Evolutionary conservation across 2,329 filamentous ascomycete species (phyloP), one percentile per base, ranked within the genome.

Genomic region (Colletotrichum tropicale): DNA sequence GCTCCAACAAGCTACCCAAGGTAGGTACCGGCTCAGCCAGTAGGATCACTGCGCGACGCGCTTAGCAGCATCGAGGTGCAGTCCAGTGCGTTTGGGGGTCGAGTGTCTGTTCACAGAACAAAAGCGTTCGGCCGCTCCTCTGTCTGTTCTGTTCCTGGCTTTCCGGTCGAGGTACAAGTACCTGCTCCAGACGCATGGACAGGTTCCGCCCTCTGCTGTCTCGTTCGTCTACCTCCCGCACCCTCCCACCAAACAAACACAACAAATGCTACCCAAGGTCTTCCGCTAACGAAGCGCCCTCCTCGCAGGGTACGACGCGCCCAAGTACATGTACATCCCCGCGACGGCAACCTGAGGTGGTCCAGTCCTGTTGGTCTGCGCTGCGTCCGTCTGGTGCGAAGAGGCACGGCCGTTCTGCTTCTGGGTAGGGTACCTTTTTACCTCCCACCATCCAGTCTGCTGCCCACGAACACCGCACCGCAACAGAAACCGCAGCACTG

Each of bases 41-140:
- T 84, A 81, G 76, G 79, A 84, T 81, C 79, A 80, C 79, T 77
- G 80, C 78, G 79, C 78, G 80, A 83, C 81, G 81, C 83, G 83
- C 83, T 84, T 83, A 81, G 70, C 62, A 72, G 58, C 64, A 73
- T 64, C 73, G 36, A 65, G 71, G 64, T 76, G 74, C 70, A 73
- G 70, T 73, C 56, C 73, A 65, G 73, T 73, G 73, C 70, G 70
- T 65, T 60, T 58, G 64, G 55, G 55, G 62, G 64, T 65, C 26
- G 70, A 75, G 70, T 34, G 73, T 73, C 73, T 73, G 73, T 73
- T 75, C 70, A 38, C 48, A n/a, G 55, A 52, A 28, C 62, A 52
- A 52, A 52, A 52, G 43, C 43, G 43, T 52, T 52, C 43, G 43
- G 43, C 34, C 43, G 56, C 56, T 32, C 58, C 28, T 62, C 28